These are phyloP conservation scores for Lachnellula suecica DNA, from an alignment of 2,329 filamentous ascomycete species.

Conservation along the genomic window DNA sequence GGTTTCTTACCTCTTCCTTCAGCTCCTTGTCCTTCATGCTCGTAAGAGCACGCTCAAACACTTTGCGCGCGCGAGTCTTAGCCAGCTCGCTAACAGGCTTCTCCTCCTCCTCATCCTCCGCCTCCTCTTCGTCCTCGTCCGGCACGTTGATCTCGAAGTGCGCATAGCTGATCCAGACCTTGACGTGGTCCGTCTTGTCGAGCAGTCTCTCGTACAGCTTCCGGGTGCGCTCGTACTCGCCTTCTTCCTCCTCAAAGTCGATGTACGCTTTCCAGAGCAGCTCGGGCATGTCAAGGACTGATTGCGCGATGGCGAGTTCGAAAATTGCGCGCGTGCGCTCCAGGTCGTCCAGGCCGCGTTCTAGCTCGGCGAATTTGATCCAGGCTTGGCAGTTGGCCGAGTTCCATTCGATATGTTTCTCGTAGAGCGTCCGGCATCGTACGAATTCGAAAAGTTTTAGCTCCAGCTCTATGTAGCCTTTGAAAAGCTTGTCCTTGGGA, in stretches of 20 bases:
- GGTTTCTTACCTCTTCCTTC: slow-evolving; percentile 69
- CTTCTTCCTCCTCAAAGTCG: slow-evolving; percentile 96
- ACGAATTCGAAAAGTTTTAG: slow-evolving; percentile 92
- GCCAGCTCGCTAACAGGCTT: slow-evolving; percentile 76
- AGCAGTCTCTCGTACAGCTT: slow-evolving; percentile 86
- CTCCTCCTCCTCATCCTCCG: slow-evolving; percentile 57
- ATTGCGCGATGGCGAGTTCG: slow-evolving; percentile 82
- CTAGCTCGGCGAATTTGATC: slow-evolving; percentile 94
- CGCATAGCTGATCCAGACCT: slow-evolving; percentile 99
- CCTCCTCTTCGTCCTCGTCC: slow-evolving; percentile 65
- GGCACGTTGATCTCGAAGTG: slow-evolving; percentile 96
- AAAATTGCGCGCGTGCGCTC: slow-evolving; percentile 89
- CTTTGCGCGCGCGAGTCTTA: slow-evolving; percentile 74
- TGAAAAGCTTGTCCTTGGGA: slow-evolving; percentile 93
- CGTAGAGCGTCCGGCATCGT: slow-evolving; percentile 85
- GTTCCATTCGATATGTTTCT: slow-evolving; percentile 94
- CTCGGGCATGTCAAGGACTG: slow-evolving; percentile 92
- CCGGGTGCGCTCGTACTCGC: slow-evolving; percentile 81
- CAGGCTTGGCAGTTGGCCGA: slow-evolving; percentile 87
- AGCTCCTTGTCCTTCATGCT: slow-evolving; percentile 86
- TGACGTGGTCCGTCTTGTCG: slow-evolving; percentile 95
- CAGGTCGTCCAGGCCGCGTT: slow-evolving; percentile 85
- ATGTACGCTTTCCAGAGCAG: slow-evolving; percentile 98
- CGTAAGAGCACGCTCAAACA: slow-evolving; percentile 85
- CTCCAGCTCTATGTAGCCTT: slow-evolving; percentile 90